Base-by-base conservation (phyloP, 345 rosid genomes). In the Barbarea vulgaris region DNA sequence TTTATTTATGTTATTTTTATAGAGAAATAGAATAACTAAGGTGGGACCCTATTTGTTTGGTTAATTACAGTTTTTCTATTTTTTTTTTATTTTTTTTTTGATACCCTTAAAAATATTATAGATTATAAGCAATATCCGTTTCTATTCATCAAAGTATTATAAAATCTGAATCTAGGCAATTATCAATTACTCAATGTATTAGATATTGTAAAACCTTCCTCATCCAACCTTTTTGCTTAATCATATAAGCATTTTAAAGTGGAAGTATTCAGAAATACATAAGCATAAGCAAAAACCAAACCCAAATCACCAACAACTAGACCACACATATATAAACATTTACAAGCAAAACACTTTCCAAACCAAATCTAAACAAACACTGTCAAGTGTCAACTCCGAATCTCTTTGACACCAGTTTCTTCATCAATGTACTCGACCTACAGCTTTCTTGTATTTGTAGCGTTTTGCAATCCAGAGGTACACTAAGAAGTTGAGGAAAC, bases 361-460 rank as follows among this genome's bases (percentile, higher is more conserved):
- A 22, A 21, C 62, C 72, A 76, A 52, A 68, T 7, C 51, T 69
- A 54, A 70, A 64, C 60, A 59, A 70, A 25, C 48, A 36, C 6
- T 46, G 36, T 48, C 27, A 33, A 36, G 4, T 46, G 36, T 48
- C 27, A 33, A 61, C 14, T 17, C 41, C 65, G 65, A 30, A 10
- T 53, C 9, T 56, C 1, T 28, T 52, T 21, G n/a, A 42, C 56
- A 47, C 52, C 31, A 75, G 21, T 37, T 34, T 22, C 9, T 50
- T 50, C 73, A 65, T 77, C 77, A 77, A 18, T 64, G 81, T 58
- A 67, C 81, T 4, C 81, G 56, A 51, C 87, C 87, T 0, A 79
- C 59, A 33, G 86, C 79, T 77, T 88, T 91, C 90, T 93, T 93
- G 88, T 89, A 93, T 6, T 84, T 88, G 69, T 83, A 91, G 64